Evolutionary conservation across 441 rosid genomes (phyloP).

Genomic region (Pelargonium cotyledonis): DNA sequence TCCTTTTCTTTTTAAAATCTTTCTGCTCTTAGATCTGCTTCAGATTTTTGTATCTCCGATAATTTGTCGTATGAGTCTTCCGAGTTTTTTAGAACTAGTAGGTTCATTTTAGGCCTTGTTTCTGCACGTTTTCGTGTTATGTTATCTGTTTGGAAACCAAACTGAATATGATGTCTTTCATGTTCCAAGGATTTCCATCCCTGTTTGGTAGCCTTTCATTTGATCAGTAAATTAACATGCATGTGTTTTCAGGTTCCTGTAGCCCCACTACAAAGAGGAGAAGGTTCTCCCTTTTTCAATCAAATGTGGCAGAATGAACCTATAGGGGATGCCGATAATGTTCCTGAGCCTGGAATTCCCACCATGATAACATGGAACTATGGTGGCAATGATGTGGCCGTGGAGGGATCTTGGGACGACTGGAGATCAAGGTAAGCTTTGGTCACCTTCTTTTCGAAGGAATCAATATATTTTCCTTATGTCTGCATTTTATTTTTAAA

Average conservation of each 20-base stretch:
- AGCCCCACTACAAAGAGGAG: constrained; percentile 54
- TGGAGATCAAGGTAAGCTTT: constrained; percentile 63
- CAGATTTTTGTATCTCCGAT: neutral
- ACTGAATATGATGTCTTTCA: neutral
- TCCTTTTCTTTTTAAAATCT: neutral
- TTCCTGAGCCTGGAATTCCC: constrained; percentile 65
- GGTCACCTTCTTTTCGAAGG: neutral
- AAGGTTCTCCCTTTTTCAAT: constrained; percentile 35
- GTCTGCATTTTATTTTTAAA: neutral
- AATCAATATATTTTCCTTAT: neutral
- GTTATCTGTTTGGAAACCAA: neutral
- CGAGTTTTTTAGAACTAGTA: neutral
- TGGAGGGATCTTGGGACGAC: constrained; percentile 94
- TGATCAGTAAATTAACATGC: constrained; percentile 17
- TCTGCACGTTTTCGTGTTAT: too few relatives aligned
- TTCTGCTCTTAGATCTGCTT: neutral
- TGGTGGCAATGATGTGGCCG: constrained; percentile 77
- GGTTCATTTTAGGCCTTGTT: neutral
- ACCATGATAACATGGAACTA: constrained; percentile 68
- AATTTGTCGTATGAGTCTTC: neutral
- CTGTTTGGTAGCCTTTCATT: constrained; percentile 11
- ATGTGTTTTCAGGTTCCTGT: constrained; percentile 49
- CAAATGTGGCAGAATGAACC: constrained; percentile 46
- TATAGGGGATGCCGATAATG: constrained; percentile 32
- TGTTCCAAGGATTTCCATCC: neutral